Evolutionary conservation across 169 alveolate genomes (phyloP).

Genomic region (Plasmodium yoelii): DNA sequence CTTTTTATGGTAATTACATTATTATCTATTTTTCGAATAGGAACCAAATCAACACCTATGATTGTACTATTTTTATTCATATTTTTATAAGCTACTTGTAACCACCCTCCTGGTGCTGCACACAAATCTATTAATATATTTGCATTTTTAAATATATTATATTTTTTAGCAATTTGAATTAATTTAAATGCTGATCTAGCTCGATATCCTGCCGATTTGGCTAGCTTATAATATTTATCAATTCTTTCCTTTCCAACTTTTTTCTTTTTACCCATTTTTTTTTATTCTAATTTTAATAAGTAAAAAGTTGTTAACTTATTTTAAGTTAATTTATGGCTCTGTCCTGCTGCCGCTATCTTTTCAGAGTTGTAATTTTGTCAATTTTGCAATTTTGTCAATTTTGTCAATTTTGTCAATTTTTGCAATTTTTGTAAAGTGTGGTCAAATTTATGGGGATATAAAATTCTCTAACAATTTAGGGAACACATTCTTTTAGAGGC

Average conservation of each 20-base stretch:
- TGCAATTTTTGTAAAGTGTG: too few species aligned
- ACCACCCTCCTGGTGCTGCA: slow-evolving; percentile 99
- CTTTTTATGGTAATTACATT: slow-evolving; percentile 95
- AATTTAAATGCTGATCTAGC: slow-evolving; percentile 99
- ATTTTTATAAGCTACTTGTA: slow-evolving; percentile 94
- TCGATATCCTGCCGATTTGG: slow-evolving; percentile 99
- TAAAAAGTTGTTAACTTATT: too few species aligned
- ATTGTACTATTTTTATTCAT: slow-evolving; percentile 95
- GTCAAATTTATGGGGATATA: too few species aligned
- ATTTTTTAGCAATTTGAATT: slow-evolving; percentile 96
- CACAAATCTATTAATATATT: slow-evolving; percentile 96
- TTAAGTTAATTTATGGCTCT: too few species aligned
- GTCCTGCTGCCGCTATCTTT: too few species aligned
- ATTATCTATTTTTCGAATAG: slow-evolving; percentile 95
- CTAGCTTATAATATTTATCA: slow-evolving; percentile 96
- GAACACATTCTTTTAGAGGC: too few species aligned
- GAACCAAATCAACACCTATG: slow-evolving; percentile 98
- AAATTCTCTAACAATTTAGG: too few species aligned
- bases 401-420: too few species aligned
- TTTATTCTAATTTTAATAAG: neutral
- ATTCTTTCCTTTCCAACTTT: slow-evolving; percentile 94
- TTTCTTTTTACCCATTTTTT: slow-evolving; percentile 87
- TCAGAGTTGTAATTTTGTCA: too few species aligned
- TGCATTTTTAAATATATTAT: slow-evolving; percentile 89
- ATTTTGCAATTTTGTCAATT: too few species aligned